Evolutionary conservation across 768 basidiomycete genomes (phyloP).

Genomic region (Guyanaporus albipodus): DNA sequence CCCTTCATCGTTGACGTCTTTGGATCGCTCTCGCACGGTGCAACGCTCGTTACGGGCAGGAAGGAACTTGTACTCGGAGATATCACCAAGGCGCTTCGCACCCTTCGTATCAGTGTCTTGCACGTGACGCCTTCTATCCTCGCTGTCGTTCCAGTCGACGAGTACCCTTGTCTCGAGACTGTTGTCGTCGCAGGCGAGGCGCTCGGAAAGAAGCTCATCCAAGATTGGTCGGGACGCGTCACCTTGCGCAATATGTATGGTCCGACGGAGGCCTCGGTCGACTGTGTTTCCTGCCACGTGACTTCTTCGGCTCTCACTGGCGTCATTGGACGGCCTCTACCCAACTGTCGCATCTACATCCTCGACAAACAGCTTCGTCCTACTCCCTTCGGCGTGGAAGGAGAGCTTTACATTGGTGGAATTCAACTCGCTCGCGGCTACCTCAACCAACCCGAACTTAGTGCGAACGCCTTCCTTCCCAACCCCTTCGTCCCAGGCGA

Average conservation of each 20-base stretch:
- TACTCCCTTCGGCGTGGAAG: slow-evolving; percentile 28
- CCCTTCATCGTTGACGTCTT: slow-evolving; percentile 20
- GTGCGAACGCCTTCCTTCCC: slow-evolving; percentile 23
- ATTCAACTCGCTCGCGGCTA: slow-evolving; percentile 21
- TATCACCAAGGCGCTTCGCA: slow-evolving; percentile 25
- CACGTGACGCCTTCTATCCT: slow-evolving; percentile 32
- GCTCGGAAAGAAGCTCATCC: slow-evolving; percentile 20
- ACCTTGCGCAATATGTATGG: slow-evolving; percentile 33
- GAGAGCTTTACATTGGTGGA: slow-evolving; percentile 22
- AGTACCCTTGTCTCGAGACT: slow-evolving; percentile 26
- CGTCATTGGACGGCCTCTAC: slow-evolving; percentile 31
- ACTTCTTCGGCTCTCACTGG: slow-evolving; percentile 17
- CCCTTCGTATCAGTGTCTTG: slow-evolving; percentile 25
- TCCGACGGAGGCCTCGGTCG: slow-evolving; percentile 32
- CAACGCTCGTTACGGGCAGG: slow-evolving; percentile 18
- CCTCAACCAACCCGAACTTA: slow-evolving; percentile 27
- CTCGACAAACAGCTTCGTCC: slow-evolving; percentile 27
- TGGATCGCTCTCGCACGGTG: slow-evolving; percentile 18
- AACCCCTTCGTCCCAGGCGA: slow-evolving; percentile 30
- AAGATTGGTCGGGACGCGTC: slow-evolving; percentile 25
- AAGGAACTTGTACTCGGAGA: slow-evolving; percentile 31
- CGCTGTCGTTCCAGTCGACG: slow-evolving; percentile 22
- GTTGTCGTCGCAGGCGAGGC: slow-evolving; percentile 26
- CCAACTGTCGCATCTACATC: slow-evolving; percentile 28
- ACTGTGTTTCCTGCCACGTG: slow-evolving; percentile 28